Evolutionary conservation across 2,329 filamentous ascomycete species (phyloP).

Genomic region (Cadophora malorum): DNA sequence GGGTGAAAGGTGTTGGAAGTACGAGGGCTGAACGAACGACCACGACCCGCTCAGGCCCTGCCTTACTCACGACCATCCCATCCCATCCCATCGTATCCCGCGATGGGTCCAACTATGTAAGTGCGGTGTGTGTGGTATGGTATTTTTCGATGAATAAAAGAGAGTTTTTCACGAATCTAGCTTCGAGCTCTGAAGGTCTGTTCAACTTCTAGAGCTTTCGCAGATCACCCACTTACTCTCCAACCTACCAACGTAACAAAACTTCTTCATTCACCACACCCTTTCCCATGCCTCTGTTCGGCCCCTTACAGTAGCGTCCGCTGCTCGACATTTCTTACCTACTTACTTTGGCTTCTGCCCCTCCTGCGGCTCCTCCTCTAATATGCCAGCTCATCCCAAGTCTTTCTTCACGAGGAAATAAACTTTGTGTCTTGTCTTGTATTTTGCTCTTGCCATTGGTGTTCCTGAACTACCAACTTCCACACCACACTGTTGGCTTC

Average conservation of each 20-base stretch:
- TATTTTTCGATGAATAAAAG: background rate
- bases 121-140: background rate
- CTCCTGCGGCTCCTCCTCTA: background rate
- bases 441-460: background rate
- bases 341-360: no score
- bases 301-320: constrained; percentile 7
- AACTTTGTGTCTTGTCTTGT: background rate
- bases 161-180: background rate
- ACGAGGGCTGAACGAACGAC: background rate
- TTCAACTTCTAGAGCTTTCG: background rate
- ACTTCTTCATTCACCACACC: background rate
- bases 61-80: background rate
- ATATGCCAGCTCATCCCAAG: constrained; percentile 12
- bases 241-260: background rate
- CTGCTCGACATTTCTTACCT: background rate
- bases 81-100: background rate
- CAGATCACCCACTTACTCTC: background rate
- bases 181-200: background rate
- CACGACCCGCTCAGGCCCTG: background rate
- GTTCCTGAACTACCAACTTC: background rate
- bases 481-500: background rate
- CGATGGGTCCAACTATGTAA: background rate
- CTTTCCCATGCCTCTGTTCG: background rate
- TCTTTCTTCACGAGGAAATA: background rate
- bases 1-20: background rate